Base-by-base conservation (phyloP, 2,329 filamentous ascomycete species). In the Tolypocladium capitatum region DNA sequence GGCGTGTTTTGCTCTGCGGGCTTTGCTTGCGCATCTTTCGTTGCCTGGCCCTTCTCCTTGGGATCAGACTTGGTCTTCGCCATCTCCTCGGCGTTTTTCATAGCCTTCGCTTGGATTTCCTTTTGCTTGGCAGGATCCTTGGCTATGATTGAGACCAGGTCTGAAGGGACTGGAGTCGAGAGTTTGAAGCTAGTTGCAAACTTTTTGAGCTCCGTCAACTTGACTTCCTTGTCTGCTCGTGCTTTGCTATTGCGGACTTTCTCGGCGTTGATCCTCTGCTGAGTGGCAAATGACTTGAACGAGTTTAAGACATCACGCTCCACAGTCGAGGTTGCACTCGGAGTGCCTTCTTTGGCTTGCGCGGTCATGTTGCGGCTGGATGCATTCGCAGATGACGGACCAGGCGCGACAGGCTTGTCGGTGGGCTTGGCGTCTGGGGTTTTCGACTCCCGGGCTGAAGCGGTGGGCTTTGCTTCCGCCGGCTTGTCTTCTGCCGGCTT, bases 91-190 rank as follows among this genome's bases (percentile, higher is more conserved):
- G 81, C 82, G 55, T 91, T 84, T 59, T 81, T 79, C 51, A 86
- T 80, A 1, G 88, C 88, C 65, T 90, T 94, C 57, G 89, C 84
- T 59, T 95, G 84, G 53, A 98, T 97, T 60, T 90, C 81, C 59
- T 89, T 82, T 66, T 97, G 92, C 69, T 96, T 98, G 42, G 73
- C 76, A n/a, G 89, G 89, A 61, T 98, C 92, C 63, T 97, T 98
- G 49, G 92, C 91, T 51, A 98, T 84, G 55, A 98, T 98, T 1
- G 87, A 84, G 28, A 98, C 89, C 33, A 98, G 69, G 64, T 98
- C 92, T 46, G 79, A 82, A 1, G 92, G 92, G 11, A 98, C 89
- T 6, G 90, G 89, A 3, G 91, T 96, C 45, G 86, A 84, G 18
- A 98, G 77, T 68, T 97, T 97, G 74, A 98, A 98, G 61, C 79